phyloP scores from a whole-genome alignment of 352 stramenopile genomes.

The Phytopythium kandeliae region DNA sequence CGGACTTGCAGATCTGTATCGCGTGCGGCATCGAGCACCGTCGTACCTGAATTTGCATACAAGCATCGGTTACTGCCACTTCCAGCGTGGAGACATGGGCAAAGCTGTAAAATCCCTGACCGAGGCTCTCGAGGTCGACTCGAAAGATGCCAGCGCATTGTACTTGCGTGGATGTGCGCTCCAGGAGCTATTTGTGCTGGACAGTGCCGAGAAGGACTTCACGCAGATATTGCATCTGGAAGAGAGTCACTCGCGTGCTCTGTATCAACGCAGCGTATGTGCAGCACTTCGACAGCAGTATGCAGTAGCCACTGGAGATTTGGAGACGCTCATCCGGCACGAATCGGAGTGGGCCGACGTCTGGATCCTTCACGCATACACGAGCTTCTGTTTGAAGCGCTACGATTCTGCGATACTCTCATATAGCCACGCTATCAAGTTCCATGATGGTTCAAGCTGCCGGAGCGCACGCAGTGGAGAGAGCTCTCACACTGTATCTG shows the following conservation, averaged over 20 bases:
- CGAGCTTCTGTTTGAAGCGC: slow-evolving; percentile 23
- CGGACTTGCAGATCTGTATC: slow-evolving; percentile 48
- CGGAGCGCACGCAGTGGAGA: background rate
- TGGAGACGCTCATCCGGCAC: slow-evolving; percentile 17
- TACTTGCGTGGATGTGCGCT: slow-evolving; percentile 48
- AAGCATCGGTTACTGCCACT: slow-evolving; percentile 53
- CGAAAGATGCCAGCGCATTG: slow-evolving; percentile 17
- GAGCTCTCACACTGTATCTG: slow-evolving; percentile 3
- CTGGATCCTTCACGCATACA: slow-evolving; percentile 38
- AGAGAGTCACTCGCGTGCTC: slow-evolving; percentile 14
- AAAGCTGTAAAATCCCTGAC: slow-evolving; percentile 45
- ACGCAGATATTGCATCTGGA: slow-evolving; percentile 14
- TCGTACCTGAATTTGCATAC: slow-evolving; percentile 41
- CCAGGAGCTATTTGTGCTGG: slow-evolving; percentile 41
- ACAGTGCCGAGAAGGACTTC: slow-evolving; percentile 39
- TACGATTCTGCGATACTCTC: slow-evolving; percentile 26
- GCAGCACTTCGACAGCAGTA: slow-evolving; percentile 27
- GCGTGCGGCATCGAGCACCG: slow-evolving; percentile 33
- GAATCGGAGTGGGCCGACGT: slow-evolving; percentile 35
- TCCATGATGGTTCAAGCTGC: slow-evolving; percentile 8
- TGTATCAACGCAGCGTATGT: slow-evolving; percentile 43
- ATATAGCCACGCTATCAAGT: slow-evolving; percentile 28
- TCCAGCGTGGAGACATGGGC: slow-evolving; percentile 23
- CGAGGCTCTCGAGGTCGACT: slow-evolving; percentile 23
- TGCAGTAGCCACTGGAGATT: slow-evolving; percentile 17